Evolutionary conservation across 805 yeast species (phyloP).

Genomic region (Nakazawaea laoshanensis): DNA sequence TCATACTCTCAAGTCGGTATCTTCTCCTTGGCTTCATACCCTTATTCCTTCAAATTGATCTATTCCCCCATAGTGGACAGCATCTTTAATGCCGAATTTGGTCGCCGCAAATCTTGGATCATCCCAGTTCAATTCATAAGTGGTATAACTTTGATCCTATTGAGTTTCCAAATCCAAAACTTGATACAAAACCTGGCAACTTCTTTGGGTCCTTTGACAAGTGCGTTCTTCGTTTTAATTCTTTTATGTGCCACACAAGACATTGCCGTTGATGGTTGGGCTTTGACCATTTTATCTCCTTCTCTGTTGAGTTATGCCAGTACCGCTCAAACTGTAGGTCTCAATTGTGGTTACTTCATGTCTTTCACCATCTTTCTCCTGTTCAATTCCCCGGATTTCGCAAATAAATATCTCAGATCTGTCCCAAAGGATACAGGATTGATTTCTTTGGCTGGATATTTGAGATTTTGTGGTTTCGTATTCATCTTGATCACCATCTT

Average conservation of each 20-base stretch:
- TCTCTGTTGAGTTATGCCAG: conserved; percentile 84
- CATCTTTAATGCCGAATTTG: conserved; percentile 53
- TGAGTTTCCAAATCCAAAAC: conserved; percentile 53
- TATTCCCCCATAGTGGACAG: conserved; percentile 98
- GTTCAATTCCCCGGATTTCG: conserved; percentile 85
- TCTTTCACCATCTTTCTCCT: conserved; percentile 90
- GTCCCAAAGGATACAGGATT: conserved; percentile 58
- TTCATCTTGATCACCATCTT: conserved; percentile 61
- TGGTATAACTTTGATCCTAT: conserved; percentile 51
- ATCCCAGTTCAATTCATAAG: conserved; percentile 85
- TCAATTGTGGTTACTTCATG: conserved; percentile 86
- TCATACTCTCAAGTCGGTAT: conserved; percentile 86
- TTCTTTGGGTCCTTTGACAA: conserved; percentile 51
- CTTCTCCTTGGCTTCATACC: conserved; percentile 88
- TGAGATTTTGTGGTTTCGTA: conserved; percentile 68
- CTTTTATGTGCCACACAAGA: conserved; percentile 95
- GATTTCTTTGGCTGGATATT: conserved; percentile 64
- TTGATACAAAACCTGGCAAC: conserved; percentile 41
- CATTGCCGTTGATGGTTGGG: conserved; percentile 99
- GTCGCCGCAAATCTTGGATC: conserved; percentile 90
- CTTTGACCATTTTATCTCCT: conserved; percentile 74
- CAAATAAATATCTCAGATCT: conserved; percentile 70
- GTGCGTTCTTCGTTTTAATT: conserved; percentile 67
- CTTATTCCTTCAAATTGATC: conserved; percentile 81
- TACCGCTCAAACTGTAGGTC: conserved; percentile 94